A percentile compares a stretch with the other conserved stretches of the same genome.
Conservation (phyloP, 1,284 basidiomycete genomes). For the Naganishia albida region DNA sequence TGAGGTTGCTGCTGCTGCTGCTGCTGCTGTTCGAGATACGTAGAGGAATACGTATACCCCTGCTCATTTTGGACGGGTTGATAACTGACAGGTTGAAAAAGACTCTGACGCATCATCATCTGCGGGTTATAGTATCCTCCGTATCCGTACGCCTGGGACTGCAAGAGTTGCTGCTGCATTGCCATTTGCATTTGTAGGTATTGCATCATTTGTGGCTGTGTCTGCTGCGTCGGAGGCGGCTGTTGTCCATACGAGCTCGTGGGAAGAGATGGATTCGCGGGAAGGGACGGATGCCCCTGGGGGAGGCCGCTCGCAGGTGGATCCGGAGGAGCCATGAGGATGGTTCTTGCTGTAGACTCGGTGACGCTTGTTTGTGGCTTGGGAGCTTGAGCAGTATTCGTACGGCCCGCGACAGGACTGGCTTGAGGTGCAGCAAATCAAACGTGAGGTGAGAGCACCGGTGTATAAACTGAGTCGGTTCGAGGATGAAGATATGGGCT, state of each 20-base stretch:
- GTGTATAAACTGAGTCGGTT: too few relatives aligned
- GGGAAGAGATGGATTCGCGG: slow-evolving; percentile 23
- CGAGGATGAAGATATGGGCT: too few relatives aligned
- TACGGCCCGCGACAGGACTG: too few relatives aligned
- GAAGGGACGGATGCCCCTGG: slow-evolving; percentile 18
- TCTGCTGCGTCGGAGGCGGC: not conserved
- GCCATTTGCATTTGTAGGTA: slow-evolving; percentile 21
- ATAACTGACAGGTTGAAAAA: slow-evolving; percentile 27
- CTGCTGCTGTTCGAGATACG: slow-evolving; percentile 31
- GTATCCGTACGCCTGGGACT: slow-evolving; percentile 23
- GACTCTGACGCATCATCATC: slow-evolving; percentile 20
- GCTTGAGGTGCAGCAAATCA: too few relatives aligned
- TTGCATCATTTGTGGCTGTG: slow-evolving; percentile 21
- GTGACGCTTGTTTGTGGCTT: too few relatives aligned
- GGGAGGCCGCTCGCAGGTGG: slow-evolving; percentile 1
- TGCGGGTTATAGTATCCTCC: slow-evolving; percentile 28
- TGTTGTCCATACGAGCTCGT: slow-evolving; percentile 3
- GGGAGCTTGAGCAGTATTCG: too few relatives aligned
- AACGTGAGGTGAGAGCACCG: too few relatives aligned
- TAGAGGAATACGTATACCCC: slow-evolving; percentile 33
- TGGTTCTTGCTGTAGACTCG: too few relatives aligned
- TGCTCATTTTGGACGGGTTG: slow-evolving; percentile 24
- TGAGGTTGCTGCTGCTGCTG: slow-evolving; percentile 11
- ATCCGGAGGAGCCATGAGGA: slow-evolving; percentile 3
- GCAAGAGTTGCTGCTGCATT: slow-evolving; percentile 22